Evolutionary conservation across 768 basidiomycete genomes (phyloP), one percentile per base, ranked within the genome.

Genomic region (Lactarius evosmus): DNA sequence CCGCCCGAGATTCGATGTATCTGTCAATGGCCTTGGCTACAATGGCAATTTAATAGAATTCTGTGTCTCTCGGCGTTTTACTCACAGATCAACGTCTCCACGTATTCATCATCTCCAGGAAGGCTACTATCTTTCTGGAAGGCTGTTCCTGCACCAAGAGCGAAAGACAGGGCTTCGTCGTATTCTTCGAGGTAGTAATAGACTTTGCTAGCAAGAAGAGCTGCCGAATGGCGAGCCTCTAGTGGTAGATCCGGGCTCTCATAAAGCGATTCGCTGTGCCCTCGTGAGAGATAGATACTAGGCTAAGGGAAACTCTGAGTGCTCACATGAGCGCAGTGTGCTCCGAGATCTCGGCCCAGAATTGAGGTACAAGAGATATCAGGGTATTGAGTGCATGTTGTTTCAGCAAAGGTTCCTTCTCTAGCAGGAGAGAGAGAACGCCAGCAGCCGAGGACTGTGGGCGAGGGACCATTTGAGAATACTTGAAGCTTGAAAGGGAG

Each of bases 281-380:
- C 29, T 46, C 46, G 44, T 70, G 33, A 66, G 61, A 66, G 46
- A 29, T 22, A 29, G 54, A 62, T 19, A 38, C 8, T 5, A 49
- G 40, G 17, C n/a, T 16, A 46, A 16, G 36, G 16, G 38, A 41
- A 29, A 55, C 22, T 30, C 22, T n/a, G n/a, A 58, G 55, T 7
- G 79, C 92, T 70, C 74, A 93, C 95, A 98, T 94, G 63, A 86
- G 78, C 36, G 89, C 84, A 70, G 98, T 88, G 73, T 91, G 86
- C 75, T 99, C 97, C 69, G 93, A 95, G 71, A 98, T 96, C 81
- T 99, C 97, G 53, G 96, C 89, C 97, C 97, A 99, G 76, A 98
- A 98, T 70, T 91, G 88, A 41, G 95, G 86, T 7, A 98, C 93
- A 51, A 98, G 83, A 17, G 84, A 78, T 71, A 86, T 89, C 58